phyloP scores from a whole-genome alignment of 2,329 filamentous ascomycete species.

The Aureobasidium vineae region DNA sequence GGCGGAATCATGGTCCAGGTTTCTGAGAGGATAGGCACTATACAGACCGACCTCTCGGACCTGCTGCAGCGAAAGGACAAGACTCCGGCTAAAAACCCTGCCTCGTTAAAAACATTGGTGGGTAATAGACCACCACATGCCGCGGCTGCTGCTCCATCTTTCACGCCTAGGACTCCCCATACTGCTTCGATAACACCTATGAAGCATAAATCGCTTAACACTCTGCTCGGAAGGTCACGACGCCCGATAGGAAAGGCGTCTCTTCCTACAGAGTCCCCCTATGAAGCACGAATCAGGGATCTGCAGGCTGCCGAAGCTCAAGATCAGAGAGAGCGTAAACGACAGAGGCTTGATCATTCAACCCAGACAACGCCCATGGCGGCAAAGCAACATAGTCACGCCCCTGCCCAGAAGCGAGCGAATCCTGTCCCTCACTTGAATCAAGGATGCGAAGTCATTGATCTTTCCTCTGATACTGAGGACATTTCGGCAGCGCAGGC shows the following conservation, averaged over 20 bases:
- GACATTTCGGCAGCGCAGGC: constrained; percentile 32
- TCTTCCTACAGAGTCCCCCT: constrained; percentile 61
- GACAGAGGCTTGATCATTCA: constrained; percentile 38
- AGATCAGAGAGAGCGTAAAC: constrained; percentile 41
- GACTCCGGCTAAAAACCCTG: constrained; percentile 27
- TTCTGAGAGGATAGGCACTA: constrained; percentile 67
- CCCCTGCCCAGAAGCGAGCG: background rate
- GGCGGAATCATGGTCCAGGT: constrained; percentile 77
- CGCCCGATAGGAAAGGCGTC: constrained; percentile 62
- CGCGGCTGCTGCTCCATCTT: constrained; percentile 36
- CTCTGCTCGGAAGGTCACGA: constrained; percentile 64
- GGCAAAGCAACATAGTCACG: background rate
- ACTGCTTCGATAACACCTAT: constrained; percentile 41
- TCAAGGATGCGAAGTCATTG: constrained; percentile 35
- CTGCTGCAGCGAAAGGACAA: constrained; percentile 68
- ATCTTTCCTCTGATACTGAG: constrained; percentile 40
- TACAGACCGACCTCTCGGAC: constrained; percentile 73
- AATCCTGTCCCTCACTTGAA: background rate
- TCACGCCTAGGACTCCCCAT: constrained; percentile 39
- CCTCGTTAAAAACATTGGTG: constrained; percentile 31
- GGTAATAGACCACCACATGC: constrained; percentile 34
- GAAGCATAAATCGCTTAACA: constrained; percentile 59
- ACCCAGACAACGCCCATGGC: background rate
- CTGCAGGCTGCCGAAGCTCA: constrained; percentile 37
- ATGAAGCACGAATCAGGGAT: constrained; percentile 54